Evolutionary conservation across 2,329 filamentous ascomycete species (phyloP).

Genomic region (Botrytis medusae): DNA sequence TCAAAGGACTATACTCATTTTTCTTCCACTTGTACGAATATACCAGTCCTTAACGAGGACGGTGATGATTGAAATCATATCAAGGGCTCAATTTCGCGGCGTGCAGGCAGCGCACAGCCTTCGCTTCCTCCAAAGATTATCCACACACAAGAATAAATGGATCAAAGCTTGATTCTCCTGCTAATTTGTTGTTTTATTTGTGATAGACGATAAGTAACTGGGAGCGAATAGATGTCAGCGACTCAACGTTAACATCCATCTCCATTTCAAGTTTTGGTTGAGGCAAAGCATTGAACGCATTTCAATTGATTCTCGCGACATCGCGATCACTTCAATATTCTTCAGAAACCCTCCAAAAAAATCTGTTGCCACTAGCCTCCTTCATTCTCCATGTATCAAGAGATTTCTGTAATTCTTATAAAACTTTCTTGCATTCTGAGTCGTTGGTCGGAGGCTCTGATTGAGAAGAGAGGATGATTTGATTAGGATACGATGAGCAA

Average conservation of each 20-base stretch:
- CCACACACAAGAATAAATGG: not conserved
- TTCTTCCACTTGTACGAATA: not conserved
- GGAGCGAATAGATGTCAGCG: not conserved
- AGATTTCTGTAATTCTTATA: conserved; percentile 42
- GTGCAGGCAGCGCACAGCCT: not conserved
- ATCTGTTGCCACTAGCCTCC: conserved; percentile 47
- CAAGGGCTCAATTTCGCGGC: not conserved
- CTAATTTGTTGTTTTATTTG: not conserved
- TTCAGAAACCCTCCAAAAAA: conserved; percentile 42
- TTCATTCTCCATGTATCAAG: conserved; percentile 46
- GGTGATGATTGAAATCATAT: not conserved
- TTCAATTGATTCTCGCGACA: not conserved
- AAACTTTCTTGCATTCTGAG: conserved; percentile 44
- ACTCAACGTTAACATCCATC: not conserved
- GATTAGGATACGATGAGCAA: conserved; percentile 41
- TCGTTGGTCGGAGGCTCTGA: conserved; percentile 34
- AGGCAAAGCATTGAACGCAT: not conserved
- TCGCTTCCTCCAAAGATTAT: not conserved
- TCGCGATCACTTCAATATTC: not conserved
- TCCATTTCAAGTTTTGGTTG: not conserved
- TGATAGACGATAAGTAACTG: not conserved
- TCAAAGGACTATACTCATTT: not conserved
- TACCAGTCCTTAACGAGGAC: no score
- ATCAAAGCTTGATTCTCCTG: not conserved
- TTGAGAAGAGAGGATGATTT: conserved; percentile 35